Conservation (phyloP, 2,329 filamentous ascomycete genomes). For the Bisporella sp. region DNA sequence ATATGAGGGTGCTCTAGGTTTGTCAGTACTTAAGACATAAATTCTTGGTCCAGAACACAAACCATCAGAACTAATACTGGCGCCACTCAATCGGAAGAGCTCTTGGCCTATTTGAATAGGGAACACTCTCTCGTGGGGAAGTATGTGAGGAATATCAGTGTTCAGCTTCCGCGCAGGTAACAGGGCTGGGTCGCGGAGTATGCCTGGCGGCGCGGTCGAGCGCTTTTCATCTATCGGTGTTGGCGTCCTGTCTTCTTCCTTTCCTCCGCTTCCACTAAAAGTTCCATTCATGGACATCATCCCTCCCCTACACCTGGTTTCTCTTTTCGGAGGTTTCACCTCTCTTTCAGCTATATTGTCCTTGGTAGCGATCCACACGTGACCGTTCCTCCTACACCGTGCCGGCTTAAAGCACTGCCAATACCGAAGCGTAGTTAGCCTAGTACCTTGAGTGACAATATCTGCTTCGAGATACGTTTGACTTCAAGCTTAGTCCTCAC, state of each 20-base stretch:
- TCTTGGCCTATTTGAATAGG: conserved; percentile 64
- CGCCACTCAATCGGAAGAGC: conserved; percentile 62
- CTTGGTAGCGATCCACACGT: too few species aligned
- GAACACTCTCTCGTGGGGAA: conserved; percentile 43
- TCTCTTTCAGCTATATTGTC: too few species aligned
- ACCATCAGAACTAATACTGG: conserved; percentile 68
- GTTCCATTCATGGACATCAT: background rate
- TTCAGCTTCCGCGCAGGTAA: conserved; percentile 14
- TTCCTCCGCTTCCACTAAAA: background rate
- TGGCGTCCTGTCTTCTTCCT: background rate
- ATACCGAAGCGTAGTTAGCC: too few species aligned
- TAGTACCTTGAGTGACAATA: too few species aligned
- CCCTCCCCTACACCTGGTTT: too few species aligned
- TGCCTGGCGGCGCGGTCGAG: conserved; percentile 14
- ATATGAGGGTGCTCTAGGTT: conserved; percentile 77
- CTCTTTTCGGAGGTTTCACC: too few species aligned
- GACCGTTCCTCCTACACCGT: too few species aligned
- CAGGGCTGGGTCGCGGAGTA: conserved; percentile 9
- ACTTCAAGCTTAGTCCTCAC: too few species aligned
- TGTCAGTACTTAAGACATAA: conserved; percentile 33
- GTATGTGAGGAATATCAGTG: conserved; percentile 27
- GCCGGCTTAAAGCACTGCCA: too few species aligned
- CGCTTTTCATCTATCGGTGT: background rate
- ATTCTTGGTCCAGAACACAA: conserved; percentile 28
- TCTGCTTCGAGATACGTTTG: too few species aligned